Conservation (phyloP, 768 basidiomycete species). For the Grammothele lineata region DNA sequence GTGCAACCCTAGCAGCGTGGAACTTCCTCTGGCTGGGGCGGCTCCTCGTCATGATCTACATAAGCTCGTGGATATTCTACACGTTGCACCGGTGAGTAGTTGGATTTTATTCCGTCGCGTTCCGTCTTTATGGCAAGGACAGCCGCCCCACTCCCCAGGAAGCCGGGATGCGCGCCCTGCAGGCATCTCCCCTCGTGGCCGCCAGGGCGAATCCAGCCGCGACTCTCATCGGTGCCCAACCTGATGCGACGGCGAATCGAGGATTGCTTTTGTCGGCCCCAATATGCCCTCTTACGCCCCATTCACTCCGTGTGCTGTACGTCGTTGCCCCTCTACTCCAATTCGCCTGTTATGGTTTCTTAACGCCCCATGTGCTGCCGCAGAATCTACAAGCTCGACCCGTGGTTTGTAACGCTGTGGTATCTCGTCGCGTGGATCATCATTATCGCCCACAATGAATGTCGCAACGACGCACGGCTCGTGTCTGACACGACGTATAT, state of each 20-base stretch:
- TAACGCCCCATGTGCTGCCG: not conserved
- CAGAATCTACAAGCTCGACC: not conserved
- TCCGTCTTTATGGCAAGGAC: too few relatives aligned
- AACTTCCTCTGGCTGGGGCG: constrained; percentile 10
- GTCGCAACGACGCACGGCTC: too few relatives aligned
- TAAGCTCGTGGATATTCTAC: constrained; percentile 2
- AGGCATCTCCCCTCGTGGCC: too few relatives aligned
- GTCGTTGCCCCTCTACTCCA: not conserved
- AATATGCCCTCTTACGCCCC: not conserved
- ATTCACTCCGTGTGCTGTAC: not conserved
- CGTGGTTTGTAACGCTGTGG: not conserved
- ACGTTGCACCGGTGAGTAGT: not conserved
- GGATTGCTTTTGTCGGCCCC: too few relatives aligned
- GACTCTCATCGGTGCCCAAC: too few relatives aligned
- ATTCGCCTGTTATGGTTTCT: not conserved
- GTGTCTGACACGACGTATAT: too few relatives aligned
- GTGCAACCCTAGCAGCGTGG: constrained; percentile 3
- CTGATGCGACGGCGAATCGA: too few relatives aligned
- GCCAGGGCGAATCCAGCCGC: too few relatives aligned
- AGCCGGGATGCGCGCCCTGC: too few relatives aligned
- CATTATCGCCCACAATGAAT: not conserved
- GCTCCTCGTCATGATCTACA: constrained; percentile 2
- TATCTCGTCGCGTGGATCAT: not conserved
- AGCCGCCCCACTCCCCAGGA: too few relatives aligned
- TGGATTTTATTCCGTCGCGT: too few relatives aligned